Base-by-base conservation (phyloP, 2,329 filamentous ascomycete genomes). In the Passalora sequoiae region DNA sequence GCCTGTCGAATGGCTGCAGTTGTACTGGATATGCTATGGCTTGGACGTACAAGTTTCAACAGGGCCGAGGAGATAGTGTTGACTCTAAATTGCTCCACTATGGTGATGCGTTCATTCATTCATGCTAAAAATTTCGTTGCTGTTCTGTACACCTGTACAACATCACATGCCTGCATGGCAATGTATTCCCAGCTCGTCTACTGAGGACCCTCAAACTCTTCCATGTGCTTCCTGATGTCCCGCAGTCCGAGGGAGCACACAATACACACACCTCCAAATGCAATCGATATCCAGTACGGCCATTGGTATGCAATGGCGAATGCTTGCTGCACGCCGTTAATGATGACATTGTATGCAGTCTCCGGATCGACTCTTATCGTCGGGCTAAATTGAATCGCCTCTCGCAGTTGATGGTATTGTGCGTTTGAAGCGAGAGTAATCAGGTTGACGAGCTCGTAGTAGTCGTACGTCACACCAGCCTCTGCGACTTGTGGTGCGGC, bases 211-310 rank as follows among this genome's bases (percentile, higher is more conserved):
- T 33, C 30, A 19, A 33, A 33, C 19, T 44, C 41, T 29, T 46
- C 48, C 60, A 64, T 59, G 32, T 58, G 59, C 40, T 62, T 57
- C 35, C 55, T 53, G 38, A 66, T 61, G 38, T 66, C 59, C 7
- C 55, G 51, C 50, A 64, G 37, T 25, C 59, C 59, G 19, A 58
- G 49, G 7, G 58, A 44, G 19, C 49, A 51, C 1, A 64, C 35
- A 16, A 64, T 54, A 27, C 55, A 58, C 3, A 58, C 50, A 20
- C 52, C 57, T 21, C 61, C 61, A 40, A 64, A 64, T 1, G 57
- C 61, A 19, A 64, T 61, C 17, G 42, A 50, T 33, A 63, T 58
- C 45, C 53, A 62, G 43, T 63, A 64, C 2, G 58, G 56, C 39
- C 50, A 61, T 21, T 48, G 43, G 44, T 64, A 64, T 5, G 58